Evolutionary conservation across 1,139 yeast species (phyloP).

Genomic region (Pneumocystis oryctolagi): DNA sequence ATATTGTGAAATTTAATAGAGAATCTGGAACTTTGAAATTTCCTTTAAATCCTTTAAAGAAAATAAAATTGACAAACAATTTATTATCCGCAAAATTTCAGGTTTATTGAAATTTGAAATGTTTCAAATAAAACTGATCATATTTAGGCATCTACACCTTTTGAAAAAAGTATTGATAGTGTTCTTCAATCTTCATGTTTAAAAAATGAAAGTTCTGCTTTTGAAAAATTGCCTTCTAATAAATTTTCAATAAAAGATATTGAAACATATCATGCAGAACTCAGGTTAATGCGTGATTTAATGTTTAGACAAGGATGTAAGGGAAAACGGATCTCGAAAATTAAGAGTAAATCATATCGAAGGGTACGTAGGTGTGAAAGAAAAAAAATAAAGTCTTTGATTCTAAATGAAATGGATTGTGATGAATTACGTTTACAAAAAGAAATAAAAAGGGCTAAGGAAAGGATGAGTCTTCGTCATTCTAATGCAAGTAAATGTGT

Average conservation of each 20-base stretch:
- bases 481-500: conserved; percentile 88
- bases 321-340: conserved; percentile 81
- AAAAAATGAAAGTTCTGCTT: conserved; percentile 57
- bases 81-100: conserved; percentile 34
- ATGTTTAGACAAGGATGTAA: conserved; percentile 91
- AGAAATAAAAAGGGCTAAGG: conserved; percentile 69
- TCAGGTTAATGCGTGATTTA: conserved; percentile 82
- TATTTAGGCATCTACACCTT: conserved; percentile 36
- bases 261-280: conserved; percentile 60
- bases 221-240: conserved; percentile 69
- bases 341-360: conserved; percentile 80
- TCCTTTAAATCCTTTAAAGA: conserved; percentile 32
- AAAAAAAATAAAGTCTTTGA: conserved; percentile 43
- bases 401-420: conserved; percentile 20
- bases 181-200: conserved; percentile 53
- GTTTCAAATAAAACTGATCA: conserved; percentile 36
- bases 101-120: conserved; percentile 19
- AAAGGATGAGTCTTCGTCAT: conserved; percentile 83
- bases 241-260: conserved; percentile 70
- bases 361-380: conserved; percentile 77
- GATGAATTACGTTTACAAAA: conserved; percentile 35
- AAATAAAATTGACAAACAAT: conserved; percentile 31
- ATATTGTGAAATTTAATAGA: conserved; percentile 61
- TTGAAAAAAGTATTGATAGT: conserved; percentile 51
- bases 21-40: conserved; percentile 74